Evolutionary conservation across 2,329 filamentous ascomycete species (phyloP).

Genomic region (Aspergillus amoenus): DNA sequence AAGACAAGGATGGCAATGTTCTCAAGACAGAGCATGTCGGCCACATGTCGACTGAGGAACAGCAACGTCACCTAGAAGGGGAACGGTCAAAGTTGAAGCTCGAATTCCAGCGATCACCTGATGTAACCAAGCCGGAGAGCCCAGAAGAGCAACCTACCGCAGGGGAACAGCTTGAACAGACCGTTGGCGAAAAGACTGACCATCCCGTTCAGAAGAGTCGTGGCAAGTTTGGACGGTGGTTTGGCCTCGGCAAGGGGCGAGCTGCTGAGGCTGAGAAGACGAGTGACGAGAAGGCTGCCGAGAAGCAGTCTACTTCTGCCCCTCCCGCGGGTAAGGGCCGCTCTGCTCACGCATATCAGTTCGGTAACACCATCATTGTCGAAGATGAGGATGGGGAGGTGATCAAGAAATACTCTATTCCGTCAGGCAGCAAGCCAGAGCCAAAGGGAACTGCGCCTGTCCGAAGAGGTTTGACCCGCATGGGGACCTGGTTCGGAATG

Average conservation of each 20-base stretch:
- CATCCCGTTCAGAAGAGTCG: constrained; percentile 43
- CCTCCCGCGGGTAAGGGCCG: constrained; percentile 40
- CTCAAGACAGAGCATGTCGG: constrained; percentile 61
- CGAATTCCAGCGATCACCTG: constrained; percentile 41
- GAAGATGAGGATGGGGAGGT: constrained; percentile 69
- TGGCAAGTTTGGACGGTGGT: constrained; percentile 48
- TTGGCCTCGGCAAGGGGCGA: constrained; percentile 40
- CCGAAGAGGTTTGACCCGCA: constrained; percentile 54
- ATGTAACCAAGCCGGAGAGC: constrained; percentile 48
- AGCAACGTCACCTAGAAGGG: constrained; percentile 56
- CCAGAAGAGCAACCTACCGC: constrained; percentile 45
- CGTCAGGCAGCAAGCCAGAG: constrained; percentile 34
- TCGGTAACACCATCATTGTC: constrained; percentile 69
- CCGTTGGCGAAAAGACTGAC: constrained; percentile 34
- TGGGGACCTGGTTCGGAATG: constrained; percentile 59
- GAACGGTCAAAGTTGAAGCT: constrained; percentile 55
- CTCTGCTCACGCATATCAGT: constrained; percentile 66
- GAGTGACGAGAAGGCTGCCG: constrained; percentile 21
- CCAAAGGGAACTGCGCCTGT: constrained; percentile 42
- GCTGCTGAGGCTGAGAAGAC: constrained; percentile 24
- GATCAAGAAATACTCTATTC: constrained; percentile 67
- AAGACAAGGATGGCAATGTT: constrained; percentile 85
- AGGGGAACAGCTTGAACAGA: constrained; percentile 43
- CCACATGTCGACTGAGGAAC: constrained; percentile 54
- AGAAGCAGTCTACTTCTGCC: constrained; percentile 21